Evolutionary conservation across 2,329 filamentous ascomycete genomes (phyloP).

Genomic region (Xenoacremonium recifei): DNA sequence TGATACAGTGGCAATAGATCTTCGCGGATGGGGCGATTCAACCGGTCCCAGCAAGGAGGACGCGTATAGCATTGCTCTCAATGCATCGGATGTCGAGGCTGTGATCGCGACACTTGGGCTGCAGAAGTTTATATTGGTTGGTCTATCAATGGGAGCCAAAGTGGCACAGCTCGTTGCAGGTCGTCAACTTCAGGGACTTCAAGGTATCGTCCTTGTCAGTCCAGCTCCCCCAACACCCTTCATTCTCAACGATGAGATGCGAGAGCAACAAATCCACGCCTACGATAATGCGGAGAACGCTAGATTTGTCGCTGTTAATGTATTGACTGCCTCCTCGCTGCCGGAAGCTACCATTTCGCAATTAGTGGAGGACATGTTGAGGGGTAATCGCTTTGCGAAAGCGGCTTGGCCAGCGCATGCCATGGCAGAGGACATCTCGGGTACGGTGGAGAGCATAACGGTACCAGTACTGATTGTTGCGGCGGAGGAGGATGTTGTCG

Average conservation of each 20-base stretch:
- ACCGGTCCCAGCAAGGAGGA: constrained; percentile 2
- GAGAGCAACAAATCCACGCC: constrained; percentile 8
- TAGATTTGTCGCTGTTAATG: constrained; percentile 5
- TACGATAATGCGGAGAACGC: constrained; percentile 3
- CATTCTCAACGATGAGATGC: constrained; percentile 3
- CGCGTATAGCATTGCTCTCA: constrained; percentile 3
- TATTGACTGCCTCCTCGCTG: neutral
- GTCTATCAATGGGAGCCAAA: constrained; percentile 10
- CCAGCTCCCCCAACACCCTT: constrained; percentile 9
- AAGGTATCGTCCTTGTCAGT: constrained; percentile 4
- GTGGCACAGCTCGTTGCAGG: constrained; percentile 6
- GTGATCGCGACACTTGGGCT: constrained; percentile 3
- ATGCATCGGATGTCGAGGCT: constrained; percentile 8
- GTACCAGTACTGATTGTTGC: constrained; percentile 1
- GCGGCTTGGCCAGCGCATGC: constrained; percentile 7
- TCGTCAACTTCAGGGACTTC: neutral
- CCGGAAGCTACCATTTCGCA: neutral
- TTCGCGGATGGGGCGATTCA: constrained; percentile 10
- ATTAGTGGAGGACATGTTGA: constrained; percentile 8
- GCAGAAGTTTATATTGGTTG: constrained; percentile 2
- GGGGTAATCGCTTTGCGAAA: constrained; percentile 1
- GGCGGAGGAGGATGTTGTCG: constrained; percentile 4
- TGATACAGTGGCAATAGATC: constrained; percentile 2
- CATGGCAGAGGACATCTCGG: constrained; percentile 7
- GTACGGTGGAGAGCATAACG: neutral